These are phyloP conservation scores for Calonectria naviculata DNA, from an alignment of 2,329 filamentous ascomycete genomes.

Conservation along the genomic window DNA sequence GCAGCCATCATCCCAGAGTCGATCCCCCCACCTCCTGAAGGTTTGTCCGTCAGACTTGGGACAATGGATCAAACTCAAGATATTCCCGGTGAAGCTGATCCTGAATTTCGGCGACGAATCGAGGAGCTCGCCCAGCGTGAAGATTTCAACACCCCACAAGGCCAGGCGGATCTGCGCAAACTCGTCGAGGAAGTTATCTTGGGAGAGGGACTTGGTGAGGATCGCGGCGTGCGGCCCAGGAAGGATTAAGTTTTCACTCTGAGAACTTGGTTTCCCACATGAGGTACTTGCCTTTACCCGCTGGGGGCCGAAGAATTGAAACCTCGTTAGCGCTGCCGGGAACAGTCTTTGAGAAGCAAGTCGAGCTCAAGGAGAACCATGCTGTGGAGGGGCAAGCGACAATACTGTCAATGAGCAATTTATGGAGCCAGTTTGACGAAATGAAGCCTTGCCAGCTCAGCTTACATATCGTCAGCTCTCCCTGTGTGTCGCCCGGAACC, in stretches of 20 bases:
- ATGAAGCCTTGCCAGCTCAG: constrained; percentile 71
- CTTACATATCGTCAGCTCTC: constrained; percentile 54
- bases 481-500: constrained; percentile 56
- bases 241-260: constrained; percentile 60
- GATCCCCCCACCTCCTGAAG: constrained; percentile 76
- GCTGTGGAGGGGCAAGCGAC: constrained; percentile 53
- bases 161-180: constrained; percentile 81
- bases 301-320: constrained; percentile 64
- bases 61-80: constrained; percentile 75
- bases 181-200: constrained; percentile 84
- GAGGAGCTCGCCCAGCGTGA: constrained; percentile 87
- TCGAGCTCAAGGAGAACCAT: constrained; percentile 68
- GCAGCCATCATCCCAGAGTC: constrained; percentile 46
- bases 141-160: constrained; percentile 84
- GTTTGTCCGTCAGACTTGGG: constrained; percentile 81
- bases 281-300: constrained; percentile 63
- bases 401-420: constrained; percentile 59
- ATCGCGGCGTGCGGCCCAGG: constrained; percentile 73
- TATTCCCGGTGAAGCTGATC: constrained; percentile 74
- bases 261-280: constrained; percentile 68
- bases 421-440: constrained; percentile 62
- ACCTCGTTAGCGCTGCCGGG: constrained; percentile 60
- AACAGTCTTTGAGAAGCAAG: constrained; percentile 60
- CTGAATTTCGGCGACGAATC: constrained; percentile 86
- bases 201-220: constrained; percentile 71